Evolutionary conservation across 352 stramenopile species (phyloP).

Genomic region (Aphanomyces cochlioides): DNA sequence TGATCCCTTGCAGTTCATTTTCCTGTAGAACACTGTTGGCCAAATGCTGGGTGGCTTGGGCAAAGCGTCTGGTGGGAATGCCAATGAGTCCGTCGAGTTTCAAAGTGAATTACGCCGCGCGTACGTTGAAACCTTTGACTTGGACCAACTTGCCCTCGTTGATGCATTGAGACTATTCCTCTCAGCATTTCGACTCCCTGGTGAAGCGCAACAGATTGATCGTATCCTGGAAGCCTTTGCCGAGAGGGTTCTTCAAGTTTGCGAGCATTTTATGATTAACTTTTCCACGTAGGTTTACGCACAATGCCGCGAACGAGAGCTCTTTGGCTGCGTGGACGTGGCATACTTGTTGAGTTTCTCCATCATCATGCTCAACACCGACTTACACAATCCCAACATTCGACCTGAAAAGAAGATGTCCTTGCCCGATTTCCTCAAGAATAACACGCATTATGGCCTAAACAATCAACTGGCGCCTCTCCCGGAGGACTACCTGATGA

Average conservation of each 20-base stretch:
- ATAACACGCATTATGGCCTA: slow-evolving; percentile 87
- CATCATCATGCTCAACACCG: slow-evolving; percentile 87
- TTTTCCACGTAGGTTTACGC: slow-evolving; percentile 42
- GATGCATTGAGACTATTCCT: slow-evolving; percentile 78
- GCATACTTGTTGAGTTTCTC: slow-evolving; percentile 87
- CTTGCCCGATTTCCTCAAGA: slow-evolving; percentile 79
- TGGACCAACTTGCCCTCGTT: slow-evolving; percentile 70
- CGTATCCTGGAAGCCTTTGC: slow-evolving; percentile 85
- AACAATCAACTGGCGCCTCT: slow-evolving; percentile 72
- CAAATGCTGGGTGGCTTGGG: slow-evolving; percentile 82
- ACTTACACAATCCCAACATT: slow-evolving; percentile 86
- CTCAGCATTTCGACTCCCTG: slow-evolving; percentile 75
- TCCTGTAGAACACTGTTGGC: slow-evolving; percentile 53
- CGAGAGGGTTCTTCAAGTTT: slow-evolving; percentile 38
- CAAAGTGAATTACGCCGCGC: slow-evolving; percentile 64
- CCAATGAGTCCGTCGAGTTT: slow-evolving; percentile 83
- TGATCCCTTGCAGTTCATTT: neutral
- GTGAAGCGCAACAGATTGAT: slow-evolving; percentile 86
- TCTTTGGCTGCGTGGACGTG: slow-evolving; percentile 83
- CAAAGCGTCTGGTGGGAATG: slow-evolving; percentile 71
- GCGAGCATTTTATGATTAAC: too few relatives aligned
- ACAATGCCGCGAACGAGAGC: slow-evolving; percentile 77
- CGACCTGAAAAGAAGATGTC: slow-evolving; percentile 83
- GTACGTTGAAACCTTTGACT: slow-evolving; percentile 81
- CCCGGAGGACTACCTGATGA: slow-evolving; percentile 65